Percentiles rank a stretch among this genome's conserved stretches.
Conservation (phyloP, 345 rosid genomes). For the Sisymbrium altissimum region DNA sequence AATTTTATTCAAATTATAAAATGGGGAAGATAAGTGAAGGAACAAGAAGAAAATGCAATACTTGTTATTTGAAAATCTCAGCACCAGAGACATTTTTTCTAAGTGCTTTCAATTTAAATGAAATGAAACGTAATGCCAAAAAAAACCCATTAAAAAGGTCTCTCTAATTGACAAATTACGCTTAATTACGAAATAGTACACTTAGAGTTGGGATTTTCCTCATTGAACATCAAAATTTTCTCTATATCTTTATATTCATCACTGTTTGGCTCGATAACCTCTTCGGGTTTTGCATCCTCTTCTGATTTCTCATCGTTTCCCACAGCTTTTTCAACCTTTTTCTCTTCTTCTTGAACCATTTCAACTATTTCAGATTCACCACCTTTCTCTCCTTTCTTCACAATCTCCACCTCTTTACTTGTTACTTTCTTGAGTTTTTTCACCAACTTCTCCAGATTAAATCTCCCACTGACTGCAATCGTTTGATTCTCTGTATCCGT, state of each 20-base stretch:
- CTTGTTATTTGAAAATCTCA: no score
- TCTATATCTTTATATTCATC: conserved; percentile 27
- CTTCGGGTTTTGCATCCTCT: not conserved
- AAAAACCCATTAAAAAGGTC: not conserved
- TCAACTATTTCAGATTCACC: conserved; percentile 8
- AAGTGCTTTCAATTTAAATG: no score
- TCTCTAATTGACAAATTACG: not conserved
- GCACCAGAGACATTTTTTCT: no score
- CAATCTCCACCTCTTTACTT: conserved; percentile 43
- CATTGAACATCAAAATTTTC: conserved; percentile 46
- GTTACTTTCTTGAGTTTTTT: conserved; percentile 56
- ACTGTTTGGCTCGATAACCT: not conserved
- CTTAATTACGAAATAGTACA: conserved; percentile 36
- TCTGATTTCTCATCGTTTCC: not conserved
- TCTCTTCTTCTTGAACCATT: not conserved
- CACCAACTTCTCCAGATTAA: conserved; percentile 51
- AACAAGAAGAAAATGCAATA: no score
- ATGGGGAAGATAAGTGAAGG: no score
- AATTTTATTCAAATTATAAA: no score
- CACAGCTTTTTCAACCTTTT: not conserved
- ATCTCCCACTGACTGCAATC: conserved; percentile 46
- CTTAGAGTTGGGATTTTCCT: conserved; percentile 64
- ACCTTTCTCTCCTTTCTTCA: conserved; percentile 7
- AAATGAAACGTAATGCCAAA: no score
- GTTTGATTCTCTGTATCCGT: conserved; percentile 49